These are phyloP conservation scores for Lenwebbia sp. DNA, from an alignment of 345 rosid species.

Conservation along the genomic window DNA sequence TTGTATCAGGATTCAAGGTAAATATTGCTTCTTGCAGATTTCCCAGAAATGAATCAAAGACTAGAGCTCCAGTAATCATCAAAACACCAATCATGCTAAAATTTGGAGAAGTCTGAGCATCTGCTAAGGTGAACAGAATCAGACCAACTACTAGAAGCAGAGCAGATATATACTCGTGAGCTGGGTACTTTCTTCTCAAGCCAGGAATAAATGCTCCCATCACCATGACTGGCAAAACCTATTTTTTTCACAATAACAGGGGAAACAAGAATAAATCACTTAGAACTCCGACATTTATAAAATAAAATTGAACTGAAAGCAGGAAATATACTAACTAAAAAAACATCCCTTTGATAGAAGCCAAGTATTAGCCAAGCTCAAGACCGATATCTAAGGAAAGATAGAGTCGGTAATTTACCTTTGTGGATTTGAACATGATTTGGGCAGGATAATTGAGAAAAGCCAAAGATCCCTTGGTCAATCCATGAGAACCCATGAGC, in stretches of 20 bases:
- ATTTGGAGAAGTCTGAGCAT: conserved; percentile 87
- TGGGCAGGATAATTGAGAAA: conserved; percentile 93
- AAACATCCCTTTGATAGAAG: neutral
- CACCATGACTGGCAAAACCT: conserved; percentile 95
- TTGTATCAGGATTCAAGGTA: conserved; percentile 72
- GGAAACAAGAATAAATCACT: neutral
- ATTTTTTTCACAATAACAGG: neutral
- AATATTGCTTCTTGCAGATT: conserved; percentile 93
- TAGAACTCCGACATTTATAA: neutral
- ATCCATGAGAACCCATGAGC: conserved; percentile 93
- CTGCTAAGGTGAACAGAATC: conserved; percentile 88
- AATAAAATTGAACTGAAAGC: neutral
- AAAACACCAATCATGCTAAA: conserved; percentile 75
- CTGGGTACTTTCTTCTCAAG: conserved; percentile 71
- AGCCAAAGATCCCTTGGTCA: conserved; percentile 94
- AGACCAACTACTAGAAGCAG: conserved; percentile 72
- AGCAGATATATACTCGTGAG: conserved; percentile 76
- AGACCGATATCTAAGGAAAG: neutral
- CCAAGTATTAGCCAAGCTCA: neutral
- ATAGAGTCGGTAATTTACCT: conserved; percentile 25
- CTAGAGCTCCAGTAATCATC: conserved; percentile 82
- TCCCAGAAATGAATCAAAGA: conserved; percentile 83
- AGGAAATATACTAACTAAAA: neutral
- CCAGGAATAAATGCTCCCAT: conserved; percentile 99
- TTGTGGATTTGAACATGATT: conserved; percentile 96